These are phyloP conservation scores for Pythium volutum DNA, from an alignment of 352 stramenopile genomes.

Conservation along the genomic window DNA sequence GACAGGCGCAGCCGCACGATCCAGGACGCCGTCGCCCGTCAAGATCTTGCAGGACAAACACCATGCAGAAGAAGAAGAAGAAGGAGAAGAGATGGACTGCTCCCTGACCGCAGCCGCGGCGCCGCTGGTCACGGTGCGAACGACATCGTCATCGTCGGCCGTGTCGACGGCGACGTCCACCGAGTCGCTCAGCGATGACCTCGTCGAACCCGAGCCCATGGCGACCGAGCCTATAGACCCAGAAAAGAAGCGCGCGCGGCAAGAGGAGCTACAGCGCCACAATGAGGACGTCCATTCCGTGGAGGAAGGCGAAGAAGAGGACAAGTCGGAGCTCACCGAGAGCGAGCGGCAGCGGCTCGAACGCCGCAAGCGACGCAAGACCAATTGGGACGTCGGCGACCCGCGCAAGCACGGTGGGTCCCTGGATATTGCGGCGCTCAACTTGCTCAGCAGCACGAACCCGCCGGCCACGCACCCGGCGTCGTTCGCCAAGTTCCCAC, in stretches of 20 bases:
- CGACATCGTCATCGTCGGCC: neutral
- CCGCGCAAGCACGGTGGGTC: slow-evolving; percentile 35
- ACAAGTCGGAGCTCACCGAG: slow-evolving; percentile 37
- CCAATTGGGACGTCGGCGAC: slow-evolving; percentile 83
- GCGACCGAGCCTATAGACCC: neutral
- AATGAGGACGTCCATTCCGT: too few species aligned
- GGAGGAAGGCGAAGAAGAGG: slow-evolving; percentile 27
- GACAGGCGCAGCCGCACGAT: neutral
- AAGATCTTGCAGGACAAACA: slow-evolving; percentile 11
- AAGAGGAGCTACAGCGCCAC: neutral
- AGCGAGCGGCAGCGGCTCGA: slow-evolving; percentile 61
- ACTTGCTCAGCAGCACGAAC: slow-evolving; percentile 24
- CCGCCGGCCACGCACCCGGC: slow-evolving; percentile 37
- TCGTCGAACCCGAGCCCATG: neutral
- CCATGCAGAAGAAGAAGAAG: neutral
- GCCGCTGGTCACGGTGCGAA: neutral
- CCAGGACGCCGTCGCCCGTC: slow-evolving; percentile 8
- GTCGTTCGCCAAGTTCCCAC: slow-evolving; percentile 58
- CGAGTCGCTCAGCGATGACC: neutral
- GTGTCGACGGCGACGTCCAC: neutral
- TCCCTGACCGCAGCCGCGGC: neutral
- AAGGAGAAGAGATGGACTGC: neutral
- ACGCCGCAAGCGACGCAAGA: slow-evolving; percentile 62
- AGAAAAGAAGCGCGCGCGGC: neutral
- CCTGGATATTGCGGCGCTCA: slow-evolving; percentile 19